phyloP scores from a whole-genome alignment of 805 yeast species.

The Yamadazyma olivae region DNA sequence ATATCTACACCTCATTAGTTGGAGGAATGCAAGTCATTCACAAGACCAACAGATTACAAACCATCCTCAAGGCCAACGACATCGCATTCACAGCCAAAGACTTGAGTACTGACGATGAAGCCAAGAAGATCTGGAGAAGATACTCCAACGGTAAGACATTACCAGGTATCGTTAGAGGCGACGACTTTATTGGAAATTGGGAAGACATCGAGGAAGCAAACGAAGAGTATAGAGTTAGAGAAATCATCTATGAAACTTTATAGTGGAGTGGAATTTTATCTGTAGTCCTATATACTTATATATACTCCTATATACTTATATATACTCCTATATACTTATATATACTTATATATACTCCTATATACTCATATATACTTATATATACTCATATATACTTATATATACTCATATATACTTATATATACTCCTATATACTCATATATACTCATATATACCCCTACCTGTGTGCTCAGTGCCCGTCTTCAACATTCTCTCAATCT shows the following conservation, averaged over 20 bases:
- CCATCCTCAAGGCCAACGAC: conserved; percentile 72
- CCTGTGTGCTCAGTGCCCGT: too few species aligned
- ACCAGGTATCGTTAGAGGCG: conserved; percentile 84
- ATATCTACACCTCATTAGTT: conserved; percentile 79
- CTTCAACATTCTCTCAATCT: too few species aligned
- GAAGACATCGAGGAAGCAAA: conserved; percentile 83
- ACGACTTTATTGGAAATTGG: conserved; percentile 82
- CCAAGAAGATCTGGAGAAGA: conserved; percentile 80
- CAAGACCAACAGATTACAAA: conserved; percentile 71
- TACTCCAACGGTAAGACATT: conserved; percentile 66
- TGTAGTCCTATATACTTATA: too few species aligned
- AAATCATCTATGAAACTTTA: conserved; percentile 62
- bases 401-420: too few species aligned
- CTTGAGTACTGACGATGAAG: conserved; percentile 83
- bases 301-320: too few species aligned
- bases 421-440: too few species aligned
- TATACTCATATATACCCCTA: too few species aligned
- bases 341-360: too few species aligned
- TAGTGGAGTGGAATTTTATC: conserved; percentile 21
- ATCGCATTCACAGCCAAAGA: conserved; percentile 69
- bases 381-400: too few species aligned
- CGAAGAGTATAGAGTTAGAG: conserved; percentile 67
- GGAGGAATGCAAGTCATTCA: conserved; percentile 81
- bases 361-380: too few species aligned
- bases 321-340: too few species aligned